These are phyloP conservation scores for Ustilago hordei DNA, from an alignment of 1,284 basidiomycete genomes.

Conservation along the genomic window DNA sequence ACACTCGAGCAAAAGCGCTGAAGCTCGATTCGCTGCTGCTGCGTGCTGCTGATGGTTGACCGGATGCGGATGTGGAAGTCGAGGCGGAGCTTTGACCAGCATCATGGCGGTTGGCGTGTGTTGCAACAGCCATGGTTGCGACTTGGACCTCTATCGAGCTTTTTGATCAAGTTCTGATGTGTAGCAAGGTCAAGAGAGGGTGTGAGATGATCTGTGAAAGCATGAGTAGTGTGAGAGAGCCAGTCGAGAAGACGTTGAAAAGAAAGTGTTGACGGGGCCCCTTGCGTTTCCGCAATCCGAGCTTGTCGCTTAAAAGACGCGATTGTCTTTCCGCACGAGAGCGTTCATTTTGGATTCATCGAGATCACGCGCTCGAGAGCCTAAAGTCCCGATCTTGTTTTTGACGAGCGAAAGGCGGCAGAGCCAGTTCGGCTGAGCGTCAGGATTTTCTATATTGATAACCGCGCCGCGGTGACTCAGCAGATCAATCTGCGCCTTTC, in stretches of 20 bases:
- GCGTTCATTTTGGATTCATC: background rate
- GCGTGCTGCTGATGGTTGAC: constrained; percentile 12
- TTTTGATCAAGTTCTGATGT: background rate
- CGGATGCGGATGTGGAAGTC: constrained; percentile 30
- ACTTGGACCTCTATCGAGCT: background rate
- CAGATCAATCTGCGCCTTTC: constrained; percentile 33
- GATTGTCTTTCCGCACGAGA: constrained; percentile 28
- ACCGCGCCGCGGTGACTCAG: constrained; percentile 8
- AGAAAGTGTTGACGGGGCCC: constrained; percentile 37
- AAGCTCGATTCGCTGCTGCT: constrained; percentile 53
- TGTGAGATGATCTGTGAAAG: background rate
- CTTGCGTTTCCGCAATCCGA: constrained; percentile 35
- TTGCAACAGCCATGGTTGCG: constrained; percentile 20
- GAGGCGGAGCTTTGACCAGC: constrained; percentile 25
- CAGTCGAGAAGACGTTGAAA: constrained; percentile 10
- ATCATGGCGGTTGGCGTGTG: constrained; percentile 9
- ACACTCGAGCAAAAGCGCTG: constrained; percentile 57
- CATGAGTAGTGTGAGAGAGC: background rate
- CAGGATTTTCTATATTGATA: constrained; percentile 22
- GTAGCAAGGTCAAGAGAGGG: background rate
- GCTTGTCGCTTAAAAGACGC: constrained; percentile 3
- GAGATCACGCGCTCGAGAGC: constrained; percentile 1
- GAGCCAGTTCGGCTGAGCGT: constrained; percentile 1
- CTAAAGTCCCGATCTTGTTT: background rate
- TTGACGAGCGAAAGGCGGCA: background rate